Evolutionary conservation across 352 stramenopile genomes (phyloP), one percentile per base, ranked within the genome.

Genomic region (Phytophthora melonis): DNA sequence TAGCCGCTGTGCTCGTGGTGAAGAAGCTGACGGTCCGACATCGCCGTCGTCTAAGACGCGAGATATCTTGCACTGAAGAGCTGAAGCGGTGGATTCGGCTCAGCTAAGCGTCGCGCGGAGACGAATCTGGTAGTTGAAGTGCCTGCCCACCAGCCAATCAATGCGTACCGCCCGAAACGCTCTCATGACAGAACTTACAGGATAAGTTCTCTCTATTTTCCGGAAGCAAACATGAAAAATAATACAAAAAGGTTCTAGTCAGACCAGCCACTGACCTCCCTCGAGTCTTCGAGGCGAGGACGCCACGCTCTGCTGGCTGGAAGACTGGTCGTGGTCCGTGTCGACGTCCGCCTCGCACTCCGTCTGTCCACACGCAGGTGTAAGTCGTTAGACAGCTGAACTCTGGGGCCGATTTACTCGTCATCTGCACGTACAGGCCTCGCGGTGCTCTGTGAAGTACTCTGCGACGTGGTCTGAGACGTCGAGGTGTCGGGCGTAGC

Each of bases 1-100:
- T 77, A 80, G 27, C 56, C 77, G 23, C 62, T 60, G n/a, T 72
- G 62, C 11, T 74, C 63, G 36, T 60, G 63, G 49, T 56, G 74
- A 47, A 80, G 69, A 72, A 69, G 60, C 41, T 74, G 69, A 18
- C 49, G 50, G 39, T 80, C 68, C 8, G 71, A 64, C 73, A 80
- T 80, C 60, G 43, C 23, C 1, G 23, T 36, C 36, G 39, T 23
- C 13, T 16, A 50, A 43, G 25, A 63, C 27, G 27, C 23, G 23
- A 52, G 56, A 78, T 52, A 58, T 69, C 54, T 78, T 64, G 53
- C 54, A 73, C 62, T 70, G 23, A 25, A 25, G 23, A 25, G 23
- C 23, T 25, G 23, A 25, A 25, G 23, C 23, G 32, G 59, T 13
- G 55, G 41, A 61, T 62, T 30, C 58, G 11, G n/a, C 53, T 56